Percentiles rank a stretch among this genome's conserved stretches.
phyloP scores from a whole-genome alignment of 345 rosid genomes.

The Boechera stricta region DNA sequence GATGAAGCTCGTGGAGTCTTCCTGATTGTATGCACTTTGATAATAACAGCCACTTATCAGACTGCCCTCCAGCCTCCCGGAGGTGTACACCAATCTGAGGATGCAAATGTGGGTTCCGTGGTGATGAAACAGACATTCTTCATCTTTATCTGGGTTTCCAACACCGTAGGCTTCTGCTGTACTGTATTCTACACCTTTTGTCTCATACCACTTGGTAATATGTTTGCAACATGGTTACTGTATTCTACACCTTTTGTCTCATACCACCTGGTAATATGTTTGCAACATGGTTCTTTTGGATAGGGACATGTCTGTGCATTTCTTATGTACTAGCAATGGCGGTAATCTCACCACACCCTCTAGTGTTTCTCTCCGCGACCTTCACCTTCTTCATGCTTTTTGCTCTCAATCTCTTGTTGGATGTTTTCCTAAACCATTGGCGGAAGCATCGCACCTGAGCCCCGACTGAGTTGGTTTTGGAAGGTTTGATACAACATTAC shows the following conservation, averaged over 20 bases:
- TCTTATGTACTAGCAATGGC: conserved; percentile 34
- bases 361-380: neutral
- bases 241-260: conserved; percentile 38
- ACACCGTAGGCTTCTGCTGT: conserved; percentile 31
- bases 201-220: no score
- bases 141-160: conserved; percentile 28
- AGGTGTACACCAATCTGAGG: conserved; percentile 30
- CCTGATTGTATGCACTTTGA: conserved; percentile 31
- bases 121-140: conserved; percentile 23
- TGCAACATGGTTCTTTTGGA: neutral
- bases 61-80: conserved; percentile 38
- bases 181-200: no score
- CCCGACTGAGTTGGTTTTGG: conserved; percentile 26
- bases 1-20: conserved; percentile 28
- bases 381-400: conserved; percentile 6
- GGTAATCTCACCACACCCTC: conserved; percentile 21
- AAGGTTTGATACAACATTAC: neutral
- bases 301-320: conserved; percentile 8
- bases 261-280: conserved; percentile 9
- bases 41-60: conserved; percentile 40
- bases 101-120: conserved; percentile 4
- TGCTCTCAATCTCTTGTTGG: neutral
- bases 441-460: neutral
- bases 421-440: neutral
- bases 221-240: neutral